Evolutionary conservation across 2,329 filamentous ascomycete genomes (phyloP).

Genomic region (Phaeosphaeriaceae sp.): DNA sequence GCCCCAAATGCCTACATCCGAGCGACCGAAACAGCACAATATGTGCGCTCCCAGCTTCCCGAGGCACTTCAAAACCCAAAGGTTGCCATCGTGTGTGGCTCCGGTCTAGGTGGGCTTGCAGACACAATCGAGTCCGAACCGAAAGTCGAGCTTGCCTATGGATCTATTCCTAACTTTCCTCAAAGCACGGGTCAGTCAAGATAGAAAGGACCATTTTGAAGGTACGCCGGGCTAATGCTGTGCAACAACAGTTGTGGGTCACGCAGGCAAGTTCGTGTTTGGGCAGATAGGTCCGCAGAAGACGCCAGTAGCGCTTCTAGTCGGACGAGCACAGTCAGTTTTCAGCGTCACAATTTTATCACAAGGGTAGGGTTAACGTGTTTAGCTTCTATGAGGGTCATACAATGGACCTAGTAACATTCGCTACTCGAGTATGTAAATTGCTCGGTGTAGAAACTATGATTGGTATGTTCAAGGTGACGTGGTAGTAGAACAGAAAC

Average conservation of each 20-base stretch:
- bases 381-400: slow-evolving; percentile 72
- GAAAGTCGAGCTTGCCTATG: slow-evolving; percentile 63
- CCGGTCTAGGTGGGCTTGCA: slow-evolving; percentile 67
- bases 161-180: slow-evolving; percentile 67
- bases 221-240: slow-evolving; percentile 4
- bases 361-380: slow-evolving; percentile 17
- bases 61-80: slow-evolving; percentile 58
- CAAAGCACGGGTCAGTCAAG: slow-evolving; percentile 61
- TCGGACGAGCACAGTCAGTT: slow-evolving; percentile 69
- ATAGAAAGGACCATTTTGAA: background rate
- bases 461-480: slow-evolving; percentile 53
- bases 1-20: slow-evolving; percentile 49
- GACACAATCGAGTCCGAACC: slow-evolving; percentile 60
- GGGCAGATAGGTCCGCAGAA: slow-evolving; percentile 62
- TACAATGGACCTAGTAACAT: slow-evolving; percentile 67
- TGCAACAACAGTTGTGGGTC: slow-evolving; percentile 57
- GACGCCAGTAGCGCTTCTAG: slow-evolving; percentile 67
- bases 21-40: slow-evolving; percentile 59
- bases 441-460: slow-evolving; percentile 66
- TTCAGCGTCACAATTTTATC: slow-evolving; percentile 4
- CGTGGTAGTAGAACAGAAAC: background rate
- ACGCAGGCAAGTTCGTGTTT: slow-evolving; percentile 71
- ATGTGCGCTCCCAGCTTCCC: slow-evolving; percentile 60
- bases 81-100: slow-evolving; percentile 70
- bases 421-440: slow-evolving; percentile 70